phyloP scores from a whole-genome alignment of 306 rosid genomes.

The Lathyrus tuberosus region DNA sequence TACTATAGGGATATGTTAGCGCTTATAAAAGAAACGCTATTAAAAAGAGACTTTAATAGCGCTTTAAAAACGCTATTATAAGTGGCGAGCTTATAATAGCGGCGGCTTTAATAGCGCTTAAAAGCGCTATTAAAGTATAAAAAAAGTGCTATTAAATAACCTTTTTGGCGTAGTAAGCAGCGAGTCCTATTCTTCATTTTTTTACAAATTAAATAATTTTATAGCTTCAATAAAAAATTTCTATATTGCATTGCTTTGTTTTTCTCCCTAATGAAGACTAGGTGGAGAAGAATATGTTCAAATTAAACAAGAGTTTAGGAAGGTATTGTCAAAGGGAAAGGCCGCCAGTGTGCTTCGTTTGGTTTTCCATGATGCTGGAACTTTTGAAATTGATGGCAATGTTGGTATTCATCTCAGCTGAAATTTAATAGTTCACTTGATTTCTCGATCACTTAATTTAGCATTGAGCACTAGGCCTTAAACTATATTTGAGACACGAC shows the following conservation, averaged over 20 bases:
- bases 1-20: too few relatives aligned
- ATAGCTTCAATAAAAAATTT: too few relatives aligned
- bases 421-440: not conserved
- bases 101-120: too few relatives aligned
- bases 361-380: slow-evolving; percentile 95
- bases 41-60: too few relatives aligned
- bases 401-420: slow-evolving; percentile 50
- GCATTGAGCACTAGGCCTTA: not conserved
- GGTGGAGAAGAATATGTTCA: slow-evolving; percentile 50
- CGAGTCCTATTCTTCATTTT: too few relatives aligned
- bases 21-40: too few relatives aligned
- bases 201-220: too few relatives aligned
- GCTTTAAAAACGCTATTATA: too few relatives aligned
- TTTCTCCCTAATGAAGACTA: slow-evolving; percentile 45
- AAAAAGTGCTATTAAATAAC: too few relatives aligned
- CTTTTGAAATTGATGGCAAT: slow-evolving; percentile 66
- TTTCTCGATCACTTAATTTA: slow-evolving; percentile 20
- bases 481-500: slow-evolving; percentile 13
- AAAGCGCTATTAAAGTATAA: too few relatives aligned
- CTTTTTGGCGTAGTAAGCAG: too few relatives aligned
- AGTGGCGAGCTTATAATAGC: too few relatives aligned
- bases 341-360: slow-evolving; percentile 89
- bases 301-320: slow-evolving; percentile 71
- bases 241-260: not conserved
- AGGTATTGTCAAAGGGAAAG: slow-evolving; percentile 69